Conservation (phyloP, 1,284 basidiomycete species). For the Puccinia horiana region DNA sequence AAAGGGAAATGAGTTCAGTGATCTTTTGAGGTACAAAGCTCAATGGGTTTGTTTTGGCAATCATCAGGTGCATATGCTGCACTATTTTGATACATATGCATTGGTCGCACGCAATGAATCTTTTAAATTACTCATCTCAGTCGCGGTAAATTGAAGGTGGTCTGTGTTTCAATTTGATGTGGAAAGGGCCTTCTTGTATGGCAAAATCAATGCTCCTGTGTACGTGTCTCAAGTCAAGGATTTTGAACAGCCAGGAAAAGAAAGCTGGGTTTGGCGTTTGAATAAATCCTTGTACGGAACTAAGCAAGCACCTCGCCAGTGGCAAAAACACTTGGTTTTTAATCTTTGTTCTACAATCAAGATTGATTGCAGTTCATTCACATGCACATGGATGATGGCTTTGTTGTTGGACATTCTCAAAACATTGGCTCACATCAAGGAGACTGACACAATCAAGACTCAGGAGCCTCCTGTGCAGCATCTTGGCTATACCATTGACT, state of each 20-base stretch:
- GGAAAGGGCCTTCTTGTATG: constrained; percentile 21
- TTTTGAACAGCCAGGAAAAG: not conserved
- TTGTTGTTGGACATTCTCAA: not conserved
- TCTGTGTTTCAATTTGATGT: constrained; percentile 17
- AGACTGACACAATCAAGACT: not conserved
- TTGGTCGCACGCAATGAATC: not conserved
- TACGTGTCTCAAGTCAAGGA: constrained; percentile 2
- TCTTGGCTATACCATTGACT: too few species aligned
- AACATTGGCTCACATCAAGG: not conserved
- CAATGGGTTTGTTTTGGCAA: constrained; percentile 21
- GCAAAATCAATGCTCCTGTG: not conserved
- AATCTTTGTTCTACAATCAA: too few species aligned
- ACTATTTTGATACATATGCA: constrained; percentile 16
- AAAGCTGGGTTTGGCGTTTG: not conserved
- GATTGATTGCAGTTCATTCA: too few species aligned
- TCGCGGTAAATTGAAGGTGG: not conserved
- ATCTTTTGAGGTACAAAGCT: constrained; percentile 1
- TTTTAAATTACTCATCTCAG: not conserved
- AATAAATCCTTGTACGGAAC: constrained; percentile 18
- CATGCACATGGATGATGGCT: not conserved
- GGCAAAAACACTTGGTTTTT: not conserved
- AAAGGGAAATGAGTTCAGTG: constrained; percentile 11
- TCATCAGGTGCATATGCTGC: constrained; percentile 5
- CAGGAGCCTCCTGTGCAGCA: not conserved
- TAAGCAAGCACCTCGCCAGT: constrained; percentile 11